Evolutionary conservation across 192 early-diverging fungal species (phyloP).

Genomic region (Coemansia sp.): DNA sequence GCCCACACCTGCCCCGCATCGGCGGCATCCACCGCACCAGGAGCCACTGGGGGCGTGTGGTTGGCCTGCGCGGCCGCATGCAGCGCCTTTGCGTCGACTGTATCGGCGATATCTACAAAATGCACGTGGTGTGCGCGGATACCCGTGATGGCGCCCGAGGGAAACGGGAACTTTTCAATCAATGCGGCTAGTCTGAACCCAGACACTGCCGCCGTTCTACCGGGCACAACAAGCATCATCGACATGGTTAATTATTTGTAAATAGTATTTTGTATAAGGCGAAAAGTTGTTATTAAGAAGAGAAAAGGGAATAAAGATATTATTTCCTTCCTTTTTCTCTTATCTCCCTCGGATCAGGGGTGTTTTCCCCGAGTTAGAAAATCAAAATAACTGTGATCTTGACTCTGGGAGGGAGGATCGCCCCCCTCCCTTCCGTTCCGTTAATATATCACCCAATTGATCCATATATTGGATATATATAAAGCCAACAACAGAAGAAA

Average conservation of each 20-base stretch:
- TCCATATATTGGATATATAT: too few relatives aligned
- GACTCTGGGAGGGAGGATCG: background rate
- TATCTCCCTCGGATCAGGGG: background rate
- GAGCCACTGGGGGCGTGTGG: conserved; percentile 24
- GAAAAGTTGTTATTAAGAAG: background rate
- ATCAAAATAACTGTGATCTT: background rate
- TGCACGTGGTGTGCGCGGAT: conserved; percentile 75
- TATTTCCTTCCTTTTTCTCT: background rate
- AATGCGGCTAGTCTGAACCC: conserved; percentile 67
- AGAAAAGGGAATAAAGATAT: background rate
- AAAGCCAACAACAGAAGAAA: too few relatives aligned
- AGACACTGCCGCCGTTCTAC: conserved; percentile 73
- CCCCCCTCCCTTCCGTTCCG: too few relatives aligned
- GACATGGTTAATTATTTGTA: conserved; percentile 8
- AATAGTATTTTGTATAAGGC: background rate
- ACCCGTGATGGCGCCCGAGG: conserved; percentile 50
- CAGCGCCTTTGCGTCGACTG: conserved; percentile 21
- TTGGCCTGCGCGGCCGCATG: conserved; percentile 38
- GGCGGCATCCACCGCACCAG: background rate
- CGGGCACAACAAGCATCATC: conserved; percentile 85
- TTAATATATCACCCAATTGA: too few relatives aligned
- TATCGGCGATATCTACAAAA: conserved; percentile 61
- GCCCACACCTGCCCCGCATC: conserved; percentile 25
- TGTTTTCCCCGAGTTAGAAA: background rate
- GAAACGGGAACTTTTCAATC: conserved; percentile 59